Conservation (phyloP, 805 yeast species). For the Yarrowia keelungensis region DNA sequence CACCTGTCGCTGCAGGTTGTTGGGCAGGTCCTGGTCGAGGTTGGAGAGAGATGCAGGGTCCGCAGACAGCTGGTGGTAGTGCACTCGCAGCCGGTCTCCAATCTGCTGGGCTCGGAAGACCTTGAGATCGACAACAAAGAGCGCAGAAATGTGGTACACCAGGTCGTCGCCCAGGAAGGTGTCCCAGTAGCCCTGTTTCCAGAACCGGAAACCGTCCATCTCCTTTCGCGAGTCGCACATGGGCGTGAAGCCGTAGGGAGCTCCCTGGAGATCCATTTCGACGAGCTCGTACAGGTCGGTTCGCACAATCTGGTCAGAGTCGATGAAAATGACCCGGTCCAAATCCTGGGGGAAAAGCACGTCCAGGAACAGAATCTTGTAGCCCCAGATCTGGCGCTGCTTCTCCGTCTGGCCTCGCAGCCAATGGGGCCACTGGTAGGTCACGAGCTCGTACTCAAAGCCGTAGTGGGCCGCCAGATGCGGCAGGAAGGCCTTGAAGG, state of each 20-base stretch:
- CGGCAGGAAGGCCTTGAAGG: slow-evolving; percentile 68
- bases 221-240: slow-evolving; percentile 82
- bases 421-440: slow-evolving; percentile 95
- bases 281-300: slow-evolving; percentile 74
- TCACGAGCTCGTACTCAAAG: slow-evolving; percentile 76
- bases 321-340: slow-evolving; percentile 80
- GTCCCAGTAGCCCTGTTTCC: slow-evolving; percentile 95
- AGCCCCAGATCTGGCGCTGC: slow-evolving; percentile 86
- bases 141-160: slow-evolving; percentile 83
- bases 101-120: slow-evolving; percentile 69
- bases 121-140: slow-evolving; percentile 78
- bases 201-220: slow-evolving; percentile 85
- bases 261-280: slow-evolving; percentile 73
- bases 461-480: slow-evolving; percentile 62
- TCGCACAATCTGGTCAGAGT: slow-evolving; percentile 82
- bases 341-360: slow-evolving; percentile 82
- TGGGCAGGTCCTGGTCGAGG: slow-evolving; percentile 93
- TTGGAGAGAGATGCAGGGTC: slow-evolving; percentile 82
- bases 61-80: slow-evolving; percentile 79
- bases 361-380: slow-evolving; percentile 84
- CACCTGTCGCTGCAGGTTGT: slow-evolving; percentile 72
- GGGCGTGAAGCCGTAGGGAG: slow-evolving; percentile 86
- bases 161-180: slow-evolving; percentile 59
- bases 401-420: slow-evolving; percentile 76
- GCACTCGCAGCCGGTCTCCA: slow-evolving; percentile 82